Evolutionary conservation across 2,329 filamentous ascomycete genomes (phyloP).

Genomic region (Fusarium illudens): DNA sequence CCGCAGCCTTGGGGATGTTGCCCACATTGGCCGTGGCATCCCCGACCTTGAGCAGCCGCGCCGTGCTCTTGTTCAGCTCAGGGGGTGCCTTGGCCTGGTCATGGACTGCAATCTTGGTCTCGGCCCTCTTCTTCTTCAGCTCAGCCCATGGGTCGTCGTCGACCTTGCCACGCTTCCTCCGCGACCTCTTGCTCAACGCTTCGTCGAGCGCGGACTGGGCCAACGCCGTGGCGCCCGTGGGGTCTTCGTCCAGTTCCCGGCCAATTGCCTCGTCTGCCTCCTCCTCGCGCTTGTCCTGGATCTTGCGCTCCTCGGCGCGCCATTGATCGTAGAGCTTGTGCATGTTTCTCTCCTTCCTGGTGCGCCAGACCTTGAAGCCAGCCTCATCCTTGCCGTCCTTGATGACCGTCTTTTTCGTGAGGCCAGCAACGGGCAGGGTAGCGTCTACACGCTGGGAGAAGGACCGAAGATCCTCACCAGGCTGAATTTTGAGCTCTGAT

Average conservation of each 20-base stretch:
- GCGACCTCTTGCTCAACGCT: constrained; percentile 50
- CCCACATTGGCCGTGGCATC: constrained; percentile 48
- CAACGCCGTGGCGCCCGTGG: constrained; percentile 57
- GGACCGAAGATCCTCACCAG: constrained; percentile 83
- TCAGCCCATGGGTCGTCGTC: constrained; percentile 80
- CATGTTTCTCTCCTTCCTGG: constrained; percentile 86
- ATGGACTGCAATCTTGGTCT: constrained; percentile 60
- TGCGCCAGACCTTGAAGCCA: constrained; percentile 73
- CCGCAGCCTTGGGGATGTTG: constrained; percentile 50
- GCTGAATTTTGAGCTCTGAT: constrained; percentile 72
- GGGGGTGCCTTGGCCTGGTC: constrained; percentile 80
- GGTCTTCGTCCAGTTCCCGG: constrained; percentile 67
- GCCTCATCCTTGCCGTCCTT: constrained; percentile 69
- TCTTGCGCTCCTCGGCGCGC: constrained; percentile 70
- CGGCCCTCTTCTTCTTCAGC: constrained; percentile 72
- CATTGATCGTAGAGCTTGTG: constrained; percentile 83
- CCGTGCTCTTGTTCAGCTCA: constrained; percentile 63
- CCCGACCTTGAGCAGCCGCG: constrained; percentile 47
- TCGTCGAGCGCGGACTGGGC: constrained; percentile 53
- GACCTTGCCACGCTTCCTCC: constrained; percentile 59
- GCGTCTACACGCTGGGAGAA: constrained; percentile 87
- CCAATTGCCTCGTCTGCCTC: constrained; percentile 71
- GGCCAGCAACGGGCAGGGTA: constrained; percentile 77
- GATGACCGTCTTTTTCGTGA: constrained; percentile 67
- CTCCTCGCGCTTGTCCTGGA: constrained; percentile 71